Base-by-base conservation (phyloP, 352 stramenopile genomes). In the Discostella stelligera region DNA sequence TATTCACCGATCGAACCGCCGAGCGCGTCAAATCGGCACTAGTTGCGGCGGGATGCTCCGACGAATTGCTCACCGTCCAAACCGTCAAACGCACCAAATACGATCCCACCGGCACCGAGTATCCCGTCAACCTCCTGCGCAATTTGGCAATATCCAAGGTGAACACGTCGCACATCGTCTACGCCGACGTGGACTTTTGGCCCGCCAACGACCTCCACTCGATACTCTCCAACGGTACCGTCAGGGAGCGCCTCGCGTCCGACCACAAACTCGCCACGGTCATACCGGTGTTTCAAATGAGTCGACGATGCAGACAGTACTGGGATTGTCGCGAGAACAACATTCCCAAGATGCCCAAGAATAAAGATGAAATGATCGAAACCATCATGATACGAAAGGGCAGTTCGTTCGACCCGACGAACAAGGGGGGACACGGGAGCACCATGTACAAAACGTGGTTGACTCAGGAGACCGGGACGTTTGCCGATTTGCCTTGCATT, bases 161-260 rank as follows among this genome's bases (percentile, higher is more conserved):
- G 0, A 68, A 63, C 32, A 94, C 90, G 0, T 83, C 87, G 11
- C 89, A 95, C 79, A 79, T 93, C 49, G 62, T 94, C 6, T 92
- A 93, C 54, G 70, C 83, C 10, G 90, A 95, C 74, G 80, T 95
- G 23, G 90, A 95, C 67, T 92, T 95, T 79, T 94, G 88, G 89
- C 74, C 80, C 0, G 79, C 83, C 30, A 56, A 74, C 7, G 70
- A 87, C 58, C 73, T 93, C 0, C 80, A 91, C 44, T 69, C 86
- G 0, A 84, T 80, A 21, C 58, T 94, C 0, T 63, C 83, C 41
- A 65, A 61, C 23, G 48, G 64, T 7, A 58, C 30, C n/a, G 71
- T 86, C n/a, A 78, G 60, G 25, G 54, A 84, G 50, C 56, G 66
- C 48, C 71, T 91, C 11, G 65, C 77, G 0, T 62, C 62, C 0